Evolutionary conservation across 208 protist species (phyloP), one percentile per base, ranked within the genome.

Genomic region (Trypanosoma cruzi): DNA sequence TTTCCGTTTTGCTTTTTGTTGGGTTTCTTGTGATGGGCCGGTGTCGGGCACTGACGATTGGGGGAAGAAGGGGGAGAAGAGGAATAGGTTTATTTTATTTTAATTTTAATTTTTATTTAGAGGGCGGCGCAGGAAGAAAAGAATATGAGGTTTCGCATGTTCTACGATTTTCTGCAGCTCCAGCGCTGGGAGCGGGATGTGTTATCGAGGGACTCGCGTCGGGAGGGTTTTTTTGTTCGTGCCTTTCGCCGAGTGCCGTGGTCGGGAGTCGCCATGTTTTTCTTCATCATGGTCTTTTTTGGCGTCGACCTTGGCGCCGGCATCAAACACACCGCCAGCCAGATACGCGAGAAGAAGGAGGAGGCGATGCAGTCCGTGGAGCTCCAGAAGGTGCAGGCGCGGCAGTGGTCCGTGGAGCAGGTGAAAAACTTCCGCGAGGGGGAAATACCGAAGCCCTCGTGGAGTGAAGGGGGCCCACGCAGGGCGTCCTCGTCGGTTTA

Each of bases 261-360:
- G 86, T 85, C 84, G 3, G 85, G 86, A 26, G 82, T 94, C 50
- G 63, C 85, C 16, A 88, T 92, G 86, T 86, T 94, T 62, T 67
- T 89, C 72, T 92, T 94, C 68, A 73, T 92, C 55, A 90, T 92
- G 84, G 56, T 94, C 42, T 94, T 94, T 68, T 94, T 94, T 58
- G 89, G 89, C 13, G 78, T 94, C 7, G 89, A 94, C 73, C 75
- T 94, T 20, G 85, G 82, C 10, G 86, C 86, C 4, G 85, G 89
- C 42, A 86, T 92, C 49, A 92, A 89, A 61, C 80, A 92, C 55
- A 94, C 89, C 2, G 83, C 89, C 37, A 46, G 42, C 42, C 80
- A 86, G 62, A 85, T 94, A 8, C 64, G 77, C 42, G 89, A 94
- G 64, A 88, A 89, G 76, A 94, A 94, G 77, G 74, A 89, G 22